Evolutionary conservation across 129 eudicot genomes (phyloP).

Genomic region (Pulicaria dysenterica): DNA sequence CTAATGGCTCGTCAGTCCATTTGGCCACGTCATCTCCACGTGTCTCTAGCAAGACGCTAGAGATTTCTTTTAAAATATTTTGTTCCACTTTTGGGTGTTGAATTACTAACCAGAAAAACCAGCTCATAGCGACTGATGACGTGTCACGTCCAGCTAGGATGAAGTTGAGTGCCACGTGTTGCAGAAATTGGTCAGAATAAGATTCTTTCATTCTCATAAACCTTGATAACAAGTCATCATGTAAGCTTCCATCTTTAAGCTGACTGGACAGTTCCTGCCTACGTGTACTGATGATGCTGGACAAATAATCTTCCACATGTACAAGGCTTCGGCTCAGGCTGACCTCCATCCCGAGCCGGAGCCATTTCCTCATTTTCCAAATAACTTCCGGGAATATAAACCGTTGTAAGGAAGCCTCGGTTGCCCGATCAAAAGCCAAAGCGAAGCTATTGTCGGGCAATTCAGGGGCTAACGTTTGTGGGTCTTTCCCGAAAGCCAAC

Average conservation of each 20-base stretch:
- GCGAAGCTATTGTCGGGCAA: conserved; percentile 78
- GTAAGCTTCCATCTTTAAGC: conserved; percentile 53
- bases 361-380: conserved; percentile 80
- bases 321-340: conserved; percentile 79
- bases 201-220: conserved; percentile 88
- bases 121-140: conserved; percentile 90
- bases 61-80: conserved; percentile 58
- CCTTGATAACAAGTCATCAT: conserved; percentile 87
- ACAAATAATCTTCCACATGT: conserved; percentile 74
- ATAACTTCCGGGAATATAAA: conserved; percentile 67
- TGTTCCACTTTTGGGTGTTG: conserved; percentile 70
- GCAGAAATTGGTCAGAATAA: conserved; percentile 70
- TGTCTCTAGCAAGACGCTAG: conserved; percentile 68
- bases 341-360: conserved; percentile 82
- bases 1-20: conserved; percentile 69
- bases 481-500: conserved; percentile 81
- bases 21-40: conserved; percentile 67
- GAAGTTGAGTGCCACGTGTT: conserved; percentile 96
- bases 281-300: conserved; percentile 68
- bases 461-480: conserved; percentile 69
- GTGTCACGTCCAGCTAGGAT: conserved; percentile 99
- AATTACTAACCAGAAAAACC: conserved; percentile 84
- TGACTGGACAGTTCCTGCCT: conserved; percentile 66
- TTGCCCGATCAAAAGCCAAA: conserved; percentile 79
- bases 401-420: conserved; percentile 79